These are phyloP conservation scores for Aspergillus taichungensis DNA, from an alignment of 495 filamentous ascomycete species.

Conservation along the genomic window DNA sequence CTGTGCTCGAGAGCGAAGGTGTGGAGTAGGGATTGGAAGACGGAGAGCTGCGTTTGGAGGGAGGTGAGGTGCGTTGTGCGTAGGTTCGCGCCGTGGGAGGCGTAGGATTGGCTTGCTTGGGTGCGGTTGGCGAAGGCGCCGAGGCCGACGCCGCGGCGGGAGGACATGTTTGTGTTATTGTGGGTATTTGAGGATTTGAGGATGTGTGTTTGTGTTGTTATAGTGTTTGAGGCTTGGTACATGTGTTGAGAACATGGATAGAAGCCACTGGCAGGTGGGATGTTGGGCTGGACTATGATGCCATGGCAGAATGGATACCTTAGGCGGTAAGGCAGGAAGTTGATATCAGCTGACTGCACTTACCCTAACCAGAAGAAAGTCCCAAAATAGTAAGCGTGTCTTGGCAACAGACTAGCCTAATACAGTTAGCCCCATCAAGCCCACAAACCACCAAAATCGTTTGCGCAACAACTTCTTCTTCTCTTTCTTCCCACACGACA, in stretches of 20 bases:
- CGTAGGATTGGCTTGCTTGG: slow-evolving; percentile 74
- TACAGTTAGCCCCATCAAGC: not conserved
- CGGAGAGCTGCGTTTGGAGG: slow-evolving; percentile 82
- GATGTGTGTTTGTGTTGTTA: slow-evolving; percentile 2
- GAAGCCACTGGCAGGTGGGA: no score
- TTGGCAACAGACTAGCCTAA: slow-evolving; percentile 6
- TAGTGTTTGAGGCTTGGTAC: no score
- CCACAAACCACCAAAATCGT: no score
- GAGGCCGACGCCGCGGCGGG: slow-evolving; percentile 69
- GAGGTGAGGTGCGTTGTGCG: slow-evolving; percentile 72
- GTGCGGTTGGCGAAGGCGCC: slow-evolving; percentile 80
- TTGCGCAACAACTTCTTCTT: slow-evolving; percentile 13
- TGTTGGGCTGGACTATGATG: no score
- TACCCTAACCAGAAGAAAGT: no score
- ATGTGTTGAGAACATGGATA: no score
- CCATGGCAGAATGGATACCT: no score
- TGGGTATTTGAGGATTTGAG: not conserved
- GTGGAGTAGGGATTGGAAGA: slow-evolving; percentile 89
- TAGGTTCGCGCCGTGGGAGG: slow-evolving; percentile 76
- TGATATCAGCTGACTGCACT: no score
- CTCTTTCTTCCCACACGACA: slow-evolving; percentile 26
- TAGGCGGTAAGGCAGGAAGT: no score
- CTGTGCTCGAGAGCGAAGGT: slow-evolving; percentile 91
- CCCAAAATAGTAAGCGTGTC: no score
- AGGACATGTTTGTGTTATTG: slow-evolving; percentile 27